These are phyloP conservation scores for Globisporangium nagaii DNA, from an alignment of 352 stramenopile species.

Conservation along the genomic window DNA sequence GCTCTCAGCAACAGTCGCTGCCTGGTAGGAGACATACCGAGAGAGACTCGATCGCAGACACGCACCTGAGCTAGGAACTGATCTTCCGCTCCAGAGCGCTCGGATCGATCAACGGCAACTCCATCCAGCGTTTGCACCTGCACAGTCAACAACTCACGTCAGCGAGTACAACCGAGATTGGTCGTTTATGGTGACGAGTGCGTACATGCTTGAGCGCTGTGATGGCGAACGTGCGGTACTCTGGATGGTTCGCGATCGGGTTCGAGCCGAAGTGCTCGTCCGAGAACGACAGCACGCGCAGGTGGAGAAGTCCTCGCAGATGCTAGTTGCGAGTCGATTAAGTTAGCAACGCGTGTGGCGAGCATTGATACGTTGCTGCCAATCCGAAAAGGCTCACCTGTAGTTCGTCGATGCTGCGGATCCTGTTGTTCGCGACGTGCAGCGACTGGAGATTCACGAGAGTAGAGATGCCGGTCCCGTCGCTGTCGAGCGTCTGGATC, in stretches of 20 bases:
- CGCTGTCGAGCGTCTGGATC: slow-evolving; percentile 32
- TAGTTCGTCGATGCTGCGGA: slow-evolving; percentile 68
- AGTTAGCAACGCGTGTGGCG: neutral
- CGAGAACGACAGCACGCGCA: slow-evolving; percentile 56
- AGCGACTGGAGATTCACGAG: slow-evolving; percentile 72
- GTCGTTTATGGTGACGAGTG: neutral
- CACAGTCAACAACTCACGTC: neutral
- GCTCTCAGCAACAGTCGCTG: no score
- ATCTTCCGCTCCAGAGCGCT: slow-evolving; percentile 38
- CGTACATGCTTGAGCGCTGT: slow-evolving; percentile 59
- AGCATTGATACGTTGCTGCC: no score
- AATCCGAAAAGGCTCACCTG: slow-evolving; percentile 15
- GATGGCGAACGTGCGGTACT: slow-evolving; percentile 73
- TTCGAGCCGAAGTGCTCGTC: slow-evolving; percentile 85
- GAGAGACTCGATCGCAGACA: no score
- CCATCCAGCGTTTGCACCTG: slow-evolving; percentile 55
- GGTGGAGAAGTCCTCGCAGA: slow-evolving; percentile 45
- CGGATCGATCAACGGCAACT: slow-evolving; percentile 20
- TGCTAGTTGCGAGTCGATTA: no score
- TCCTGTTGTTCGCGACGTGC: slow-evolving; percentile 67
- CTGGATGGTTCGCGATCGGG: slow-evolving; percentile 50
- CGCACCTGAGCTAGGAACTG: slow-evolving; percentile 40
- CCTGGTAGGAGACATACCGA: no score
- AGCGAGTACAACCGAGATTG: neutral
- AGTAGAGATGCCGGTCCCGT: slow-evolving; percentile 38